Percentiles rank a stretch among this genome's conserved stretches.
Conservation (phyloP, 208 protist genomes). For the Acanthamoeba quina region DNA sequence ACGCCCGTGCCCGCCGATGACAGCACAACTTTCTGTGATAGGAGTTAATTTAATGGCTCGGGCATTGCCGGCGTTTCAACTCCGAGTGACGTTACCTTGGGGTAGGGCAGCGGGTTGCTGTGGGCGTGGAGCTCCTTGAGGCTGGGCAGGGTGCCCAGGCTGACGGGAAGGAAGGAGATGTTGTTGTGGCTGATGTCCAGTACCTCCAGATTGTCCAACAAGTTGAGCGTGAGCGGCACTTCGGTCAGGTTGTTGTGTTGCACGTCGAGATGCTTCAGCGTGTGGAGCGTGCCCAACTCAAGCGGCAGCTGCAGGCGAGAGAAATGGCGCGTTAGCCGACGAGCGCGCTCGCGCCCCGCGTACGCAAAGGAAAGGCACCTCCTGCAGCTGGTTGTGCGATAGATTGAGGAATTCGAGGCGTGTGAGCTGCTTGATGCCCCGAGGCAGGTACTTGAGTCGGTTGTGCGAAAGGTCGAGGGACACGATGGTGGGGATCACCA, state of each 20-base stretch:
- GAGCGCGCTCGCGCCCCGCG: neutral
- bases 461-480: constrained; percentile 60
- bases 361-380: neutral
- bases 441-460: neutral
- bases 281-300: constrained; percentile 15
- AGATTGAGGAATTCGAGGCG: constrained; percentile 50
- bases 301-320: neutral
- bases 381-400: neutral
- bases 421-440: constrained; percentile 30
- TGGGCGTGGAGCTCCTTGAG: constrained; percentile 31
- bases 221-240: constrained; percentile 34
- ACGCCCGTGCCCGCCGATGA: neutral
- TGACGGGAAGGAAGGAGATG: neutral
- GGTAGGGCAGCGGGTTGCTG: constrained; percentile 40
- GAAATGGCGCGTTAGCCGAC: neutral
- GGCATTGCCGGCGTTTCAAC: neutral
- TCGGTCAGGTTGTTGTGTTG: constrained; percentile 52
- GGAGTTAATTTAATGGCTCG: neutral
- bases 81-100: neutral
- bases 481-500: constrained; percentile 42
- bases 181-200: constrained; percentile 43
- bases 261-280: constrained; percentile 38
- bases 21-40: constrained; percentile 2
- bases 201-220: constrained; percentile 44
- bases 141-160: constrained; percentile 8